A percentile compares a stretch with the other conserved stretches of the same genome.
Evolutionary conservation across 2,329 filamentous ascomycete species (phyloP).

Genomic region (Claviceps fusiformis): DNA sequence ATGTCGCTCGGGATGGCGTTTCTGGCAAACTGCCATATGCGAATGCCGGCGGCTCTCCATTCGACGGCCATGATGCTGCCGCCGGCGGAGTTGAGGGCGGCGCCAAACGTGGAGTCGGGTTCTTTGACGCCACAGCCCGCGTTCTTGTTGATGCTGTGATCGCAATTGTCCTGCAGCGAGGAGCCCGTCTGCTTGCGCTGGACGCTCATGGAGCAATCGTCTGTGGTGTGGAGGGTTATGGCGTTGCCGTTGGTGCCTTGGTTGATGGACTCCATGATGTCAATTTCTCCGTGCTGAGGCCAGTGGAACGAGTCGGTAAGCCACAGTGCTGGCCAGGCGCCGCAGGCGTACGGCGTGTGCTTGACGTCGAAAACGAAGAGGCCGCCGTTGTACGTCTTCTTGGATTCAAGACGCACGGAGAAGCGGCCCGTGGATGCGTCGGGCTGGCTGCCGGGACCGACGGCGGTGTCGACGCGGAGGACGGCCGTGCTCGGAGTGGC

Average conservation of each 20-base stretch:
- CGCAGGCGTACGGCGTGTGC: slow-evolving; percentile 50
- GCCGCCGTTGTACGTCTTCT: slow-evolving; percentile 43
- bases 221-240: slow-evolving; percentile 45
- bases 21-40: slow-evolving; percentile 47
- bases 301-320: slow-evolving; percentile 46
- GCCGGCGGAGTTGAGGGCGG: slow-evolving; percentile 35
- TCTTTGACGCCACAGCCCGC: slow-evolving; percentile 43
- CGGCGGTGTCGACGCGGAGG: slow-evolving; percentile 46
- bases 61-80: slow-evolving; percentile 50
- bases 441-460: slow-evolving; percentile 31
- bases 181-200: slow-evolving; percentile 39
- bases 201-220: slow-evolving; percentile 37
- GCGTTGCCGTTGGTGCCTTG: slow-evolving; percentile 39
- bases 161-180: slow-evolving; percentile 30
- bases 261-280: slow-evolving; percentile 47
- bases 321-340: slow-evolving; percentile 55
- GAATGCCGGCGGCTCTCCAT: slow-evolving; percentile 45
- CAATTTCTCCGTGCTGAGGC: slow-evolving; percentile 52
- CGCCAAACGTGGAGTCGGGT: slow-evolving; percentile 31
- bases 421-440: slow-evolving; percentile 45
- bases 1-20: slow-evolving; percentile 38
- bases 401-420: slow-evolving; percentile 50
- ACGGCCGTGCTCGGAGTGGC: slow-evolving; percentile 39
- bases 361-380: slow-evolving; percentile 56
- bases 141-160: slow-evolving; percentile 36